phyloP scores from a whole-genome alignment of 2,329 filamentous ascomycete species.

The Byssothecium circinans region DNA sequence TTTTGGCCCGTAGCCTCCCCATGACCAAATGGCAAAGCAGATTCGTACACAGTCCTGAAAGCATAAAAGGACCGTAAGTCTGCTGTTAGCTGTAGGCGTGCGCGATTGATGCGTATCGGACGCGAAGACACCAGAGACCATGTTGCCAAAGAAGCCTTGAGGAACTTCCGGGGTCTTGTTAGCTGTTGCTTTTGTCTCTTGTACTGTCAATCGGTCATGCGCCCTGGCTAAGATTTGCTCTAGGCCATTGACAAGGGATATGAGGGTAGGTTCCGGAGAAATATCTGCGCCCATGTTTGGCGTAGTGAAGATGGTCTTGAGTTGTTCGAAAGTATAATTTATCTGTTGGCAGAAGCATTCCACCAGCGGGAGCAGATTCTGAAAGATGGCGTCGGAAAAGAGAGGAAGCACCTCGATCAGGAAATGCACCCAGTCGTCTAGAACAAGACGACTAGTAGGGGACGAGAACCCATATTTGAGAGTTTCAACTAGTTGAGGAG shows the following conservation, averaged over 20 bases:
- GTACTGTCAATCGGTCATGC: conserved; percentile 77
- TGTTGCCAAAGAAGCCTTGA: conserved; percentile 89
- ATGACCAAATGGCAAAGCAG: conserved; percentile 93
- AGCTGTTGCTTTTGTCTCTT: conserved; percentile 70
- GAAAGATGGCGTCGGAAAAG: conserved; percentile 82
- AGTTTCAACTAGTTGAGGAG: conserved; percentile 78
- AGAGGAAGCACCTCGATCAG: conserved; percentile 80
- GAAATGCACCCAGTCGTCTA: conserved; percentile 92
- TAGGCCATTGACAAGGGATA: conserved; percentile 87
- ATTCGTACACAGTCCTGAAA: conserved; percentile 95
- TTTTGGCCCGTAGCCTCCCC: conserved; percentile 71
- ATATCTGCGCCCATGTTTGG: conserved; percentile 32
- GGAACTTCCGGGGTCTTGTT: conserved; percentile 79
- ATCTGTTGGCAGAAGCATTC: conserved; percentile 86
- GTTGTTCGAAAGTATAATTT: conserved; percentile 67
- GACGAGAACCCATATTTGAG: conserved; percentile 80
- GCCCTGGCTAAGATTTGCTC: conserved; percentile 87
- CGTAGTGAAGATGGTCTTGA: conserved; percentile 65
- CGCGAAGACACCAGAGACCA: conserved; percentile 88
- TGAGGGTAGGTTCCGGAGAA: conserved; percentile 70
- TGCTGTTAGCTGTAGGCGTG: conserved; percentile 85
- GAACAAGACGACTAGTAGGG: conserved; percentile 68
- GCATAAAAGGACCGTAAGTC: conserved; percentile 89
- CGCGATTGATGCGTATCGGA: conserved; percentile 76
- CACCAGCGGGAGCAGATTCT: conserved; percentile 85